phyloP scores from a whole-genome alignment of 192 early-diverging fungal genomes.

The Fimicolochytrium jonesii region DNA sequence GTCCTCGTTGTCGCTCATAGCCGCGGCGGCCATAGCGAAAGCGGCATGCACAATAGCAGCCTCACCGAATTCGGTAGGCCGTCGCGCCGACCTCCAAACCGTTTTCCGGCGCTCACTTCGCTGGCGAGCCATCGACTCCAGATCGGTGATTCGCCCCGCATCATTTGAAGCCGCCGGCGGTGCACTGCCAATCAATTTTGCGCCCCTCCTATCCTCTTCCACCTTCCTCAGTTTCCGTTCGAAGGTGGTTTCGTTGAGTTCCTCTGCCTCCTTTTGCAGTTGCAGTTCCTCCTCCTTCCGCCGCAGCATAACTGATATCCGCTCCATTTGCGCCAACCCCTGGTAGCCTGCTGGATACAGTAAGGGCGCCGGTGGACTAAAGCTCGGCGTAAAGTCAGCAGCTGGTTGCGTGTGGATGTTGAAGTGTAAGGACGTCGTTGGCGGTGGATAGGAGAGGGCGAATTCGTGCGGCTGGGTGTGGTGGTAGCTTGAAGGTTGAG shows the following conservation, averaged over 20 bases:
- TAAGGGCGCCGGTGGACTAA: background rate
- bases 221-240: conserved; percentile 21
- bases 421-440: background rate
- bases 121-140: too few species aligned
- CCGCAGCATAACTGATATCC: conserved; percentile 30
- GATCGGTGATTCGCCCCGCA: too few species aligned
- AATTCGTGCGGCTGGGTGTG: background rate
- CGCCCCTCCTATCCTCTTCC: conserved; percentile 10
- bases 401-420: background rate
- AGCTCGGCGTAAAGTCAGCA: background rate
- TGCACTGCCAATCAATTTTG: too few species aligned
- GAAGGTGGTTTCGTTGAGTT: conserved; percentile 30
- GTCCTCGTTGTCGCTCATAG: too few species aligned
- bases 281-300: conserved; percentile 37
- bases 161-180: too few species aligned
- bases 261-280: conserved; percentile 26
- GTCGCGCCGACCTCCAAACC: too few species aligned
- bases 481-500: background rate
- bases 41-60: too few species aligned
- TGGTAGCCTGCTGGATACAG: background rate
- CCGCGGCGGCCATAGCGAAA: too few species aligned
- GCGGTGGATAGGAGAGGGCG: background rate
- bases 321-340: conserved; percentile 22
- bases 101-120: too few species aligned
- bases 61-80: too few species aligned